These are phyloP conservation scores for Agrocybe pediades DNA, from an alignment of 768 basidiomycete species.

Conservation along the genomic window DNA sequence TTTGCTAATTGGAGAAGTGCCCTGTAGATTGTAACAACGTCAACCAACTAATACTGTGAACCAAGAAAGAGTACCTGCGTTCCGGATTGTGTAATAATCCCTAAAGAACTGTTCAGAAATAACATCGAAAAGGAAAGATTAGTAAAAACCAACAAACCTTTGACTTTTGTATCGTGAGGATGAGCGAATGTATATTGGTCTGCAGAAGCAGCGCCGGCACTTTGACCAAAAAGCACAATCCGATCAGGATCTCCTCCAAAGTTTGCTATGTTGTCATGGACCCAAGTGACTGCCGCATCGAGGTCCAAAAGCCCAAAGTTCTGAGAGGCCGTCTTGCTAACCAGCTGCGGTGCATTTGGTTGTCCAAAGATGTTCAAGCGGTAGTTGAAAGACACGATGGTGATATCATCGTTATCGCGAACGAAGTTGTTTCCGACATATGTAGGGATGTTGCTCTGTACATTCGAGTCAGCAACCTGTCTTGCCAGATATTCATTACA, in stretches of 20 bases:
- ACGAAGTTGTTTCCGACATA: slow-evolving; percentile 33
- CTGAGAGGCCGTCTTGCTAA: slow-evolving; percentile 10
- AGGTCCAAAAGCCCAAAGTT: slow-evolving; percentile 41
- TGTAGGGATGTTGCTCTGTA: slow-evolving; percentile 28
- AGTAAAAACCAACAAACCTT: slow-evolving; percentile 15
- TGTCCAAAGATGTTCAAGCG: slow-evolving; percentile 39
- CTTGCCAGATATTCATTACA: neutral
- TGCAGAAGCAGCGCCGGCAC: slow-evolving; percentile 33
- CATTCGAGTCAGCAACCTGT: neutral
- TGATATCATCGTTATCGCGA: slow-evolving; percentile 33
- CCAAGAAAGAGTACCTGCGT: slow-evolving; percentile 21
- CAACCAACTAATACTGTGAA: neutral
- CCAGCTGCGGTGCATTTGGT: slow-evolving; percentile 39
- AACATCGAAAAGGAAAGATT: neutral
- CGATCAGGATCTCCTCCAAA: slow-evolving; percentile 43
- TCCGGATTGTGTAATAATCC: slow-evolving; percentile 40
- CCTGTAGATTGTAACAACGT: neutral
- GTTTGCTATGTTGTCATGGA: slow-evolving; percentile 44
- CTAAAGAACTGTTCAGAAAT: slow-evolving; percentile 14
- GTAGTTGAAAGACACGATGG: slow-evolving; percentile 39
- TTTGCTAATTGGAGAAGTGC: neutral
- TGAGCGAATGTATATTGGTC: slow-evolving; percentile 37
- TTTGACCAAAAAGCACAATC: slow-evolving; percentile 36
- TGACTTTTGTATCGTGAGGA: slow-evolving; percentile 32
- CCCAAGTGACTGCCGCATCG: slow-evolving; percentile 44